A percentile compares a stretch with the other conserved stretches of the same genome.
Evolutionary conservation across 208 protist species (phyloP).

Genomic region (Naegleria gruberi): DNA sequence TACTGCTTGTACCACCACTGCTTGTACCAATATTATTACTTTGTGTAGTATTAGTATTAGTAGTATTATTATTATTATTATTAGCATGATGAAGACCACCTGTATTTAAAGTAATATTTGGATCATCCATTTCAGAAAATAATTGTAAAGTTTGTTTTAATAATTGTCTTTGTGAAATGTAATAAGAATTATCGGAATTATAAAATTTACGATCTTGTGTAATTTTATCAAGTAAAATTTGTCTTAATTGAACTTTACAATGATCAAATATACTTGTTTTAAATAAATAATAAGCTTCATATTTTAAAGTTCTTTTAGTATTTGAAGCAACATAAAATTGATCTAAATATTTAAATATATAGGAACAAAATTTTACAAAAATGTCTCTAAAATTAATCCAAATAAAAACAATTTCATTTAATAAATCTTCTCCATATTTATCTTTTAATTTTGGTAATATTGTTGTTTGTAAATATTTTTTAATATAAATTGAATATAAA

Average conservation of each 20-base stretch:
- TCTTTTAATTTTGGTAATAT: not conserved
- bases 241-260: not conserved
- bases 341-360: slow-evolving; percentile 12
- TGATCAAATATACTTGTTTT: not conserved
- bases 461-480: not conserved
- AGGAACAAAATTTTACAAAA: slow-evolving; percentile 10
- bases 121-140: slow-evolving; percentile 1
- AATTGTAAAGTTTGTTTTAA: not conserved
- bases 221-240: not conserved
- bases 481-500: not conserved
- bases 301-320: not conserved
- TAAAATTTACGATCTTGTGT: not conserved
- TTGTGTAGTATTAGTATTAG: too few species aligned
- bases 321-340: not conserved
- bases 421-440: not conserved
- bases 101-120: not conserved
- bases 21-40: too few species aligned
- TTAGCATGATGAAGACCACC: too few species aligned
- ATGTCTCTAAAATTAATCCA: not conserved
- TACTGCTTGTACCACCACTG: too few species aligned
- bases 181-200: not conserved
- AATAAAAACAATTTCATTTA: slow-evolving; percentile 6
- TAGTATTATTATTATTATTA: too few species aligned
- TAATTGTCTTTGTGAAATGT: not conserved
- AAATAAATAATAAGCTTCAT: not conserved